These are phyloP conservation scores for Manihot esculenta DNA, from an alignment of 441 rosid species.

Conservation along the genomic window DNA sequence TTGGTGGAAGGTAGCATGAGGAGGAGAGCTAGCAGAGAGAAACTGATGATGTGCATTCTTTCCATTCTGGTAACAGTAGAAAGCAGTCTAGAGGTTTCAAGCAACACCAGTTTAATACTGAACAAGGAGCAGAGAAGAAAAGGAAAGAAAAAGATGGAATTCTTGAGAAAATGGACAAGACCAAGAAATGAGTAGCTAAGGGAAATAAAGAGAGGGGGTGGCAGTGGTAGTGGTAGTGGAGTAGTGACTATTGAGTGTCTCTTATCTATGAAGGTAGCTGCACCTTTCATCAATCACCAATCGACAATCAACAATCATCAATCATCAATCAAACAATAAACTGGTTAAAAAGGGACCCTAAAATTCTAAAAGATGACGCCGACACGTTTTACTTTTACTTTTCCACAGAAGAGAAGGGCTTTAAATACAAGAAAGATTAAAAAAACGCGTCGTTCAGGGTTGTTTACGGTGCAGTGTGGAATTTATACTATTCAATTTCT, in stretches of 20 bases:
- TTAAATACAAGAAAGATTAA: background rate
- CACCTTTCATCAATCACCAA: background rate
- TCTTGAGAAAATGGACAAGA: background rate
- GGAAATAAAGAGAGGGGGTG: background rate
- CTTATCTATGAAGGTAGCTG: constrained; percentile 27
- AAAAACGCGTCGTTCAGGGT: background rate
- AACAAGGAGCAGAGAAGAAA: background rate
- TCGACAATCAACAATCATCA: background rate
- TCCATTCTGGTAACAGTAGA: constrained; percentile 15
- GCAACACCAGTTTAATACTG: background rate
- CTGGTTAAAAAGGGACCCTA: no score
- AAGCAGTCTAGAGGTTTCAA: constrained; percentile 8
- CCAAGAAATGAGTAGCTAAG: background rate
- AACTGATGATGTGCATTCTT: background rate
- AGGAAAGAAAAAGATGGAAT: background rate
- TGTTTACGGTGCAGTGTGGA: background rate
- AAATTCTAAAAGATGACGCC: constrained; percentile 36
- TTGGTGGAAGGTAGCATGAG: constrained; percentile 4
- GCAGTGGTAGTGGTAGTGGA: background rate
- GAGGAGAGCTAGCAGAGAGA: constrained; percentile 24
- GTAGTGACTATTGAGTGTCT: constrained; percentile 1
- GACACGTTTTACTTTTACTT: constrained; percentile 35
- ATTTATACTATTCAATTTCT: background rate
- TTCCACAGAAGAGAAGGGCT: background rate
- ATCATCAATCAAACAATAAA: background rate